Base-by-base conservation (phyloP, 352 stramenopile species). In the Phytophthora citricola region DNA sequence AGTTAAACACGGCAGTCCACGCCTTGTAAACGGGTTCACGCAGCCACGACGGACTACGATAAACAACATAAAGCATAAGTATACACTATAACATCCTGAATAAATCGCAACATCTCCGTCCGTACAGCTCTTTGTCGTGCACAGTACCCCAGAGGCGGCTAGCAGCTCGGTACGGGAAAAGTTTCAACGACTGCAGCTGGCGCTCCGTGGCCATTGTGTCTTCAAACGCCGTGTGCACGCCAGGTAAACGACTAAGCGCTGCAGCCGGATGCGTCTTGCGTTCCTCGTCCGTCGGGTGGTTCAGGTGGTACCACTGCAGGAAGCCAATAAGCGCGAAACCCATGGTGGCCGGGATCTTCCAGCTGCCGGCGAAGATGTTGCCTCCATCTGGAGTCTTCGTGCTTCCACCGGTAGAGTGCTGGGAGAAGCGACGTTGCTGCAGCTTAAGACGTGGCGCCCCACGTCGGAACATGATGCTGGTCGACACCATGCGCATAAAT, bases 81-180 rank as follows among this genome's bases (percentile, higher is more conserved):
- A 58, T 50, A 22, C 8, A 58, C 11, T 12, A 46, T 39, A 27
- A 24, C 56, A 47, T 1, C 24, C n/a, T 31, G 14, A 2, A 36
- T 20, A 39, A 29, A 27, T 1, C 15, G 22, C 24, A 32, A 27
- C 22, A 40, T 46, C 29, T 36, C 11, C 40, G 26, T 17, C 41
- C 86, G 58, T 79, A 94, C 85, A 96, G 66, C 29, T 94, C 76
- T 56, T 92, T 93, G 70, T 92, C 75, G 70, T 93, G 77, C 44
- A 94, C 75, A 62, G 78, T 4, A 46, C 88, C 88, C 88, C 88
- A 96, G 9, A 93, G 73, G 24, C 87, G 81, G 24, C 85, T 94
- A 3, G 79, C 78, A 15, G 81, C 82, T 45, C 88, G 83, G 74
- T 96, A 94, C 58, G 88, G 85, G 29, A 93, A 71, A 26, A 93